Base-by-base conservation (phyloP, 176 grass and related monocot genomes). In the Pharus latifolius region DNA sequence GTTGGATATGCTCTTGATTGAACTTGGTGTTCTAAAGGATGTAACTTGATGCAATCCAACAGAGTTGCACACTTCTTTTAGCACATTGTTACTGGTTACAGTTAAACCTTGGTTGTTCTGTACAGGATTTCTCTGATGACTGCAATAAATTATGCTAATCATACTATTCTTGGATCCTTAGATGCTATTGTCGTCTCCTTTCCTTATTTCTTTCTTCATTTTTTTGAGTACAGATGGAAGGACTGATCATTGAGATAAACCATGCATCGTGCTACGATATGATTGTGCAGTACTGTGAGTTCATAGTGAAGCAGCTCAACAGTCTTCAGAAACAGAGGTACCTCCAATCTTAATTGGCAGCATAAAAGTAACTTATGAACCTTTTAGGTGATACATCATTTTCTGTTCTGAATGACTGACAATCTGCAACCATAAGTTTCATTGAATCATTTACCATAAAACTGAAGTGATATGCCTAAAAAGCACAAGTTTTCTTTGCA, bases 241-340 rank as follows among this genome's bases (percentile, higher is more conserved):
- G 61, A 16, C 61, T 97, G 16, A 76, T 92, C 46, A 33, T 85
- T 58, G 94, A 90, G 78, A 70, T 88, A 51, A 97, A 97, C 50
- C 83, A 70, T 31, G 69, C 60, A 54, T 70, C 51, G 13, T 97
- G 89, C 81, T 97, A 92, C 22, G 81, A 92, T 63, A 78, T 87
- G 86, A 92, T 97, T 10, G 94, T 87, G 56, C 63, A 80, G 32
- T 90, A 74, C 60, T 92, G 89, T 23, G 81, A 84, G 30, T 45
- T 72, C 41, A 80, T 92, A 20, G 66, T 81, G 69, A 90, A 83
- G 60, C 89, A 92, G 72, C 89, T 97, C 38, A 67, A 56, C 28
- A 67, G 32, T 69, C 65, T 97, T 38, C 83, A 88, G 56, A 97
- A 90, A 69, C 74, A 85, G 70, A 85, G 71, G 94, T 98, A 89